phyloP scores from a whole-genome alignment of 345 rosid species.

The Eucalyptus pauciflora region DNA sequence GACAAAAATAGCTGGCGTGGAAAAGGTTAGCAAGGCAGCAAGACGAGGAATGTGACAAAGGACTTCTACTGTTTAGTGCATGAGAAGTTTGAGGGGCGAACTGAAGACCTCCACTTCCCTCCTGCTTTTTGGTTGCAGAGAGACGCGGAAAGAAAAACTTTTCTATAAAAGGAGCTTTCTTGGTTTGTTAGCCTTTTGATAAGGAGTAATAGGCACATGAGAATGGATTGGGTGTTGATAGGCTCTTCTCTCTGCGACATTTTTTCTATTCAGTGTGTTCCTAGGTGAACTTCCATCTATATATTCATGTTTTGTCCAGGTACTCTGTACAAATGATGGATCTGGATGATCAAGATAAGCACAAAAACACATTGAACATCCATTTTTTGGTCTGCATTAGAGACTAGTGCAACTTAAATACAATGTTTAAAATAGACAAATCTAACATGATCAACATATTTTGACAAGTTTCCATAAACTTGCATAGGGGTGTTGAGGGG shows the following conservation, averaged over 20 bases:
- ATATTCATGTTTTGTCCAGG: neutral
- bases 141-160: neutral
- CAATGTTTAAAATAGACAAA: neutral
- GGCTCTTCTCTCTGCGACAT: neutral
- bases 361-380: neutral
- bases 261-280: neutral
- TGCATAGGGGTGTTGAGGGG: neutral
- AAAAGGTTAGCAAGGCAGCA: neutral
- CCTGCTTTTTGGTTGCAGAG: neutral
- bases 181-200: neutral
- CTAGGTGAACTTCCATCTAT: neutral
- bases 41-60: neutral
- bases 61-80: neutral
- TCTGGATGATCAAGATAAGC: neutral
- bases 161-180: neutral
- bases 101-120: neutral
- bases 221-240: neutral
- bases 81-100: neutral
- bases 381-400: neutral
- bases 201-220: neutral
- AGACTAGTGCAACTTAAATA: neutral
- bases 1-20: neutral
- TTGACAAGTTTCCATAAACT: neutral
- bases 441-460: neutral
- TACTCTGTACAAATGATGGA: neutral